Conservation (phyloP, 192 early-diverging fungal species). For the Backusella luteola region DNA sequence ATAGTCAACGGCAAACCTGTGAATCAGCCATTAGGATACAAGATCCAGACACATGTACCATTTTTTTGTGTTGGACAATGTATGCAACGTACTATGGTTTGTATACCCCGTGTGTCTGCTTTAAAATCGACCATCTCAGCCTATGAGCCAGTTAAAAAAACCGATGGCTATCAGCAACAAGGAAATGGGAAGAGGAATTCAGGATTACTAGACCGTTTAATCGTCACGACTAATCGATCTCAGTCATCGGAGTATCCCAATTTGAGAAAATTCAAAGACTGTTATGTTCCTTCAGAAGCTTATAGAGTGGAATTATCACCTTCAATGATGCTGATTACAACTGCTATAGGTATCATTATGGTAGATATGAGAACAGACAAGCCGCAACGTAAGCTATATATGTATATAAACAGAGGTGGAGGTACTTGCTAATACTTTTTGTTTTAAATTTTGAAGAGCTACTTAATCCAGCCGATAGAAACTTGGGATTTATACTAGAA, state of each 20-base stretch:
- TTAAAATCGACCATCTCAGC: conserved; percentile 75
- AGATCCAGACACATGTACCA: conserved; percentile 45
- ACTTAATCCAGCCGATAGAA: conserved; percentile 78
- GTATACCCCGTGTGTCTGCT: conserved; percentile 68
- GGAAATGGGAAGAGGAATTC: conserved; percentile 61
- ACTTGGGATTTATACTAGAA: conserved; percentile 82
- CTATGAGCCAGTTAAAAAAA: conserved; percentile 54
- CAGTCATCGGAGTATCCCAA: conserved; percentile 34
- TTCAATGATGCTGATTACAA: conserved; percentile 84
- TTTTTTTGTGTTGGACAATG: conserved; percentile 72
- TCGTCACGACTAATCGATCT: conserved; percentile 34
- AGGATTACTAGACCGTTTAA: conserved; percentile 60
- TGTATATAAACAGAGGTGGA: background rate
- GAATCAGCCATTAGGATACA: conserved; percentile 8
- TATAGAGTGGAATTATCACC: conserved; percentile 80
- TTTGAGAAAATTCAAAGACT: conserved; percentile 72
- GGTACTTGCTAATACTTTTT: background rate
- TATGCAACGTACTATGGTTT: conserved; percentile 54
- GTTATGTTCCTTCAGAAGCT: conserved; percentile 90
- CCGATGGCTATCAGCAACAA: background rate
- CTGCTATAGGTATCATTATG: conserved; percentile 88
- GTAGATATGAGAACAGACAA: conserved; percentile 85
- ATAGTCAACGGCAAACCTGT: conserved; percentile 37
- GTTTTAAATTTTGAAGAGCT: conserved; percentile 55
- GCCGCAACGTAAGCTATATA: conserved; percentile 54